Evolutionary conservation across 768 basidiomycete species (phyloP).

Genomic region (Lentinus brumalis): DNA sequence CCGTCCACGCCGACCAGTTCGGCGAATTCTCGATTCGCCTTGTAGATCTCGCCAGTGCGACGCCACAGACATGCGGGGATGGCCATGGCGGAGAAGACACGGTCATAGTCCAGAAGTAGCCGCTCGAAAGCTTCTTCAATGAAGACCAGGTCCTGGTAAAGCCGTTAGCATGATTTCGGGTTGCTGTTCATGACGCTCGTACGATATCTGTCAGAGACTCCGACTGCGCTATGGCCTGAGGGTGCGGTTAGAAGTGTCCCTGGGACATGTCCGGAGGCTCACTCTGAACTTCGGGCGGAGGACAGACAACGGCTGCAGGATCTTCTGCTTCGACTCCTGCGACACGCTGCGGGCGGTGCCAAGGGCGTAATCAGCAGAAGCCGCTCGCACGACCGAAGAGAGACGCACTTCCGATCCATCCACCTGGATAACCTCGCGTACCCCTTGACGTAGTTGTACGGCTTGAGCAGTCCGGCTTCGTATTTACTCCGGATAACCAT

Average conservation of each 20-base stretch:
- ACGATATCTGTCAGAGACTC: slow-evolving; percentile 78
- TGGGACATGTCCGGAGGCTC: slow-evolving; percentile 25
- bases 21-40: slow-evolving; percentile 95
- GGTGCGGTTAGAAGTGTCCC: slow-evolving; percentile 4
- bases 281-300: slow-evolving; percentile 85
- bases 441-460: slow-evolving; percentile 96
- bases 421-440: slow-evolving; percentile 89
- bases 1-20: slow-evolving; percentile 88
- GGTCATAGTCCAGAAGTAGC: slow-evolving; percentile 91
- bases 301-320: slow-evolving; percentile 85
- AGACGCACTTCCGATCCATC: slow-evolving; percentile 88
- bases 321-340: slow-evolving; percentile 88
- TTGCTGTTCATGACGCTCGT: slow-evolving; percentile 26
- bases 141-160: slow-evolving; percentile 81
- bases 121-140: slow-evolving; percentile 98
- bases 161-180: slow-evolving; percentile 5
- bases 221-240: slow-evolving; percentile 70
- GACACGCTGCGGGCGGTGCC: slow-evolving; percentile 61
- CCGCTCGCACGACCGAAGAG: not conserved
- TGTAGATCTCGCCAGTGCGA: slow-evolving; percentile 97
- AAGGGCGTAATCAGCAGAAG: not conserved
- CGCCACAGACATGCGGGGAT: slow-evolving; percentile 97
- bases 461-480: slow-evolving; percentile 91
- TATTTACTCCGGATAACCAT: slow-evolving; percentile 95
- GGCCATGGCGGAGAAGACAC: slow-evolving; percentile 93